Evolutionary conservation across 192 early-diverging fungal species (phyloP).

Genomic region (Backusella australiensis): DNA sequence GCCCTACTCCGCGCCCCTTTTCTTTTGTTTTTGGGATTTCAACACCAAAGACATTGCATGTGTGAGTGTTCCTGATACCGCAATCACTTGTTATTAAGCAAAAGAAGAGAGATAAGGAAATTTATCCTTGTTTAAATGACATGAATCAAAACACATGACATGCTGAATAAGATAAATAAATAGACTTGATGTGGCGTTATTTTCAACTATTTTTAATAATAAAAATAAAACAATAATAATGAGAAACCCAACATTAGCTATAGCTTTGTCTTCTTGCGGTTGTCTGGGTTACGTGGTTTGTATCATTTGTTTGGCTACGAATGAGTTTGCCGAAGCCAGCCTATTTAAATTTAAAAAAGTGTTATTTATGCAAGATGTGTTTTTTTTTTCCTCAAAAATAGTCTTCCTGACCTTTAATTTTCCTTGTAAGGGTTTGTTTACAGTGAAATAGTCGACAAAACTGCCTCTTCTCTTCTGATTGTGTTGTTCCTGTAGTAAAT

Average conservation of each 20-base stretch:
- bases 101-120: too few species aligned
- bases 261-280: neutral
- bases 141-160: neutral
- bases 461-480: slow-evolving; percentile 8
- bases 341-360: neutral
- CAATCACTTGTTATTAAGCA: too few species aligned
- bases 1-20: neutral
- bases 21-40: neutral
- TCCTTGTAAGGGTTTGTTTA: slow-evolving; percentile 13
- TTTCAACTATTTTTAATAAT: too few species aligned
- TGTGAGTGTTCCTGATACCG: neutral
- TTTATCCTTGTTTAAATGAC: too few species aligned
- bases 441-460: slow-evolving; percentile 6
- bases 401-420: slow-evolving; percentile 8
- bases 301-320: slow-evolving; percentile 2
- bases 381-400: neutral
- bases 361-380: too few species aligned
- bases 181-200: too few species aligned
- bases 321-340: neutral
- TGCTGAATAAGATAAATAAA: too few species aligned
- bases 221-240: too few species aligned
- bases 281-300: neutral
- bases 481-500: neutral
- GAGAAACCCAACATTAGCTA: too few species aligned
- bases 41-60: neutral